phyloP scores from a whole-genome alignment of 1,139 yeast genomes.

The Lodderomyces margitis region DNA sequence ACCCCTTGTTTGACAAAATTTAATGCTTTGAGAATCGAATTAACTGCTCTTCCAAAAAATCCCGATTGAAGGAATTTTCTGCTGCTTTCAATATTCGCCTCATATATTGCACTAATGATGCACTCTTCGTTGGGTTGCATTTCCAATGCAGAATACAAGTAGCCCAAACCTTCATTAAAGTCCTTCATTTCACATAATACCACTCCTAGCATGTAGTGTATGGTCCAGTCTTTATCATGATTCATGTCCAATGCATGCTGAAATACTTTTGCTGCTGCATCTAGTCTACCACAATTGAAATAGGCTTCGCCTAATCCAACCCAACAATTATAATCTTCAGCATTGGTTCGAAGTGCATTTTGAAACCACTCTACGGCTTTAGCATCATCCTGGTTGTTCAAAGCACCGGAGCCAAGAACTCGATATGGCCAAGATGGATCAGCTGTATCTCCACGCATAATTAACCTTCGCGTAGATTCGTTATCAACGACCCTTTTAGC shows the following conservation, averaged over 20 bases:
- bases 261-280: conserved; percentile 85
- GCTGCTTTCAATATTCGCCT: conserved; percentile 56
- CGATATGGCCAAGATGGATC: conserved; percentile 81
- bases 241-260: conserved; percentile 57
- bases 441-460: conserved; percentile 34
- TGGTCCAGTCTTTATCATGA: conserved; percentile 45
- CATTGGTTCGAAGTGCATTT: conserved; percentile 68
- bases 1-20: conserved; percentile 46
- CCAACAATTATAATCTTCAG: conserved; percentile 79
- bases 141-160: conserved; percentile 38
- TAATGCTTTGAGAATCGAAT: conserved; percentile 45
- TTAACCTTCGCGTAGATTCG: conserved; percentile 53
- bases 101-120: conserved; percentile 56
- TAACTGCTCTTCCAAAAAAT: conserved; percentile 58
- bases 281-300: conserved; percentile 75
- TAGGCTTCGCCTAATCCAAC: conserved; percentile 94
- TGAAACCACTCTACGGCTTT: conserved; percentile 90
- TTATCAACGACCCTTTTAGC: conserved; percentile 64
- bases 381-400: conserved; percentile 71
- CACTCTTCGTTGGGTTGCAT: conserved; percentile 53
- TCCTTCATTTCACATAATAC: conserved; percentile 49
- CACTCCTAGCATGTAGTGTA: conserved; percentile 64
- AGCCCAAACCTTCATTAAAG: conserved; percentile 33
- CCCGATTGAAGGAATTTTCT: conserved; percentile 55
- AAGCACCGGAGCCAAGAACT: conserved; percentile 74